phyloP scores from a whole-genome alignment of 2,329 filamentous ascomycete genomes.

The Botrytis cinerea region DNA sequence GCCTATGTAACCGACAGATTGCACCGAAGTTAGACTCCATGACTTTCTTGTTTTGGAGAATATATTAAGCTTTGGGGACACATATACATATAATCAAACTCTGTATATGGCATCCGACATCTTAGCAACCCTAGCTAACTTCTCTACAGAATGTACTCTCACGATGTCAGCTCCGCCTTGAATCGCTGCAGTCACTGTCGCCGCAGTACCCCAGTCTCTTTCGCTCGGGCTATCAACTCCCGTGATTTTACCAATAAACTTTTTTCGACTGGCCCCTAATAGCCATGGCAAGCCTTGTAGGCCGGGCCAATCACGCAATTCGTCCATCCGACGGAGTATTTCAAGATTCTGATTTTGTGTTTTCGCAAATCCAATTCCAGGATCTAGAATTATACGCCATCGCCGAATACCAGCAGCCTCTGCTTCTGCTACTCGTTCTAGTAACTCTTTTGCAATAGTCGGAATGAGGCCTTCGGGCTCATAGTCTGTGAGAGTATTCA shows the following conservation, averaged over 20 bases:
- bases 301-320: slow-evolving; percentile 64
- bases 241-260: slow-evolving; percentile 82
- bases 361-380: slow-evolving; percentile 94
- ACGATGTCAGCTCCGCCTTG: slow-evolving; percentile 89
- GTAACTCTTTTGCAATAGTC: slow-evolving; percentile 58
- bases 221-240: slow-evolving; percentile 70
- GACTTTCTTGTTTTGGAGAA: background rate
- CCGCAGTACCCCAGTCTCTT: slow-evolving; percentile 82
- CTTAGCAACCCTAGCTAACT: slow-evolving; percentile 81
- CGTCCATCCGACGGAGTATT: slow-evolving; percentile 67
- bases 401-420: slow-evolving; percentile 79
- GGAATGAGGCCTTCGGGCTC: slow-evolving; percentile 53
- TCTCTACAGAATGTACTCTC: slow-evolving; percentile 83
- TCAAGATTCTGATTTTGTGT: slow-evolving; percentile 77
- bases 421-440: slow-evolving; percentile 67
- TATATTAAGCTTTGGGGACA: too few relatives aligned
- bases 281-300: slow-evolving; percentile 80
- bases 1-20: too few relatives aligned
- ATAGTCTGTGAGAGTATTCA: slow-evolving; percentile 60
- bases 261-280: slow-evolving; percentile 84
- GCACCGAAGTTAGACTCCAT: background rate
- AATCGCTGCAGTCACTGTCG: slow-evolving; percentile 81
- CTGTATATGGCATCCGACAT: slow-evolving; percentile 95
- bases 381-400: slow-evolving; percentile 94
- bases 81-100: background rate